Evolutionary conservation across 768 basidiomycete genomes (phyloP), one percentile per base, ranked within the genome.

Genomic region (Daedaleopsis nitida): DNA sequence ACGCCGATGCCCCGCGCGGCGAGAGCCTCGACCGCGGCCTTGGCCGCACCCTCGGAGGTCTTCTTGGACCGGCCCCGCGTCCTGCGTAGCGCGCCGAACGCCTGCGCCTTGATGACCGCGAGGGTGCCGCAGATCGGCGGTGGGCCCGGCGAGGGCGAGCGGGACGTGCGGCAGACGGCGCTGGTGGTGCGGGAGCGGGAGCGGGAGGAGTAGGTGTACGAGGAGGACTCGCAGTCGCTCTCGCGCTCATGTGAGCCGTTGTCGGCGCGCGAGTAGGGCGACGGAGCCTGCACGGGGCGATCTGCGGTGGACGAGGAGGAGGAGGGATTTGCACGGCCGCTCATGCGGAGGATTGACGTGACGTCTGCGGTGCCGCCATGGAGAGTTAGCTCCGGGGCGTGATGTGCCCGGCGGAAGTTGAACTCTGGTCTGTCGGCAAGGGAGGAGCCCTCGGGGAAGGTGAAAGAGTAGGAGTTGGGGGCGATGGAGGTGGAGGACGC

Each of bases 101-200:
- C 88, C 71, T 94, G 91, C 45, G 92, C 92, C 76, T 94, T 94
- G 76, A 94, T 92, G 59, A 94, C 91, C 55, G 92, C 92, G 50
- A 94, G 83, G 34, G 92, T 94, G 24, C 89, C 88, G 52, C 88
- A 91, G 70, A 92, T 79, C 27, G 78, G 78, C 60, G 81, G 77
- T 55, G 68, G 72, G 44, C 73, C 72, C 17, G 81, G 80, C 51
- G 83, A 81, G 51, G 78, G 82, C 39, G 82, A 82, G 39, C 77
- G 75, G 27, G 77, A 77, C 5, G 75, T 19, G 77, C 74, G 81
- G 69, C 61, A 68, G 50, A 45, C 81, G 27, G 27, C 27, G 80
- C 59, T 59, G 44, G 47, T 57, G 23, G 61, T 62, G 24, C 68
- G 65, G n/a, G 52, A 57, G 38, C 65, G 77, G 75, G 68, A 79